Conservation (phyloP, 495 filamentous ascomycete genomes). For the Daldinia concentrica region DNA sequence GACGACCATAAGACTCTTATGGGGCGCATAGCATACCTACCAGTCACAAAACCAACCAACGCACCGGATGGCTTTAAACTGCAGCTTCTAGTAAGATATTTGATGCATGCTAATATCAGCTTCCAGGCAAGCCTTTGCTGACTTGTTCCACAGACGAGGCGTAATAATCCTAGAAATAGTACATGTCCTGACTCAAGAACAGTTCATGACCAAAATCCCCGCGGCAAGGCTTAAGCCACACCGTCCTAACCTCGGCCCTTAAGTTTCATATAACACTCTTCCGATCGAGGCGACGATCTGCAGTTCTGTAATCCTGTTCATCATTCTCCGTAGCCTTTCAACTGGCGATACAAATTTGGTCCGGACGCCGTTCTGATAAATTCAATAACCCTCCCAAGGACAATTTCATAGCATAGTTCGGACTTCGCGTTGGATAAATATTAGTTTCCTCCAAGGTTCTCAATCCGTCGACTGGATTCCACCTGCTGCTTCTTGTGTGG, state of each 20-base stretch:
- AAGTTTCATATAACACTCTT: conserved; percentile 21
- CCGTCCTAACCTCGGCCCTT: background rate
- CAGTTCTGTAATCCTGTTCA: conserved; percentile 38
- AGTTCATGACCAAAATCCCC: background rate
- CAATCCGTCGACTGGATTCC: conserved; percentile 1
- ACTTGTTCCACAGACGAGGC: background rate
- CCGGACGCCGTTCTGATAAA: conserved; percentile 16
- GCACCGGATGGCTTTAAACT: background rate
- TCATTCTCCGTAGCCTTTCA: conserved; percentile 19
- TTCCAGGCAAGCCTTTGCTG: background rate
- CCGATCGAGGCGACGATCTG: conserved; percentile 16
- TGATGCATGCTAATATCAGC: background rate
- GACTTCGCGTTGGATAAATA: conserved; percentile 4
- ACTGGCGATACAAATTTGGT: conserved; percentile 19
- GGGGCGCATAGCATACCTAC: background rate
- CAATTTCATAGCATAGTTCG: conserved; percentile 2
- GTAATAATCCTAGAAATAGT: background rate
- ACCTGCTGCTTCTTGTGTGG: conserved; percentile 9
- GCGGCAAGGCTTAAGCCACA: conserved; percentile 14
- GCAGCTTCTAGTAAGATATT: conserved; percentile 1
- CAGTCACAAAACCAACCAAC: background rate
- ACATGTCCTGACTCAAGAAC: background rate
- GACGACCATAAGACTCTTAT: background rate
- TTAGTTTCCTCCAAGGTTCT: background rate
- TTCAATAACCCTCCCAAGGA: conserved; percentile 8